Evolutionary conservation across 345 rosid genomes (phyloP), one percentile per base, ranked within the genome.

Genomic region (Acer campestre): DNA sequence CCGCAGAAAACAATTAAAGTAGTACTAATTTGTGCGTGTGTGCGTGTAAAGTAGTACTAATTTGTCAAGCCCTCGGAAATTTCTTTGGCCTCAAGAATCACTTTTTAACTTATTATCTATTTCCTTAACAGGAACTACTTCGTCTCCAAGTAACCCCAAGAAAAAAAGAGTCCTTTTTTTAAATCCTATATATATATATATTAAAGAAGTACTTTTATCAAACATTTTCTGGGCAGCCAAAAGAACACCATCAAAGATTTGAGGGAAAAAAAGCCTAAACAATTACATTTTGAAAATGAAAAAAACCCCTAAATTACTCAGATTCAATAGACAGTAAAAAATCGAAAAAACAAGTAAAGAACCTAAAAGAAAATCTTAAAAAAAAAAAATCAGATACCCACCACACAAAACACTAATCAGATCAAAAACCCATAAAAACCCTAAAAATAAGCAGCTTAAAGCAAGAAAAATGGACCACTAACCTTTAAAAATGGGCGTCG

Each of bases 401-500:
- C 20, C 10, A 11, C 2, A 68, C 12, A 18, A 67, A 38, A 35
- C 38, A 2, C 61, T 14, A 17, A 77, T 66, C 4, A 27, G 27
- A 10, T 42, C 17, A 64, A 56, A 10, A 10, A 62, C 25, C 27
- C 16, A 42, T 18, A 4, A 8, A 25, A 25, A 29, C 31, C 31
- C 31, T 29, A 29, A 29, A 65, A 44, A 23, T 1, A 13, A 27
- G 38, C 27, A 14, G 46, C 46, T 6, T 42, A 2, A 51, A 11
- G 17, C 11, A 61, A 0, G 7, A 18, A 4, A 55, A 61, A 13
- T 10, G 13, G 10, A 9, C 58, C 63, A 78, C 91, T 18, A 76
- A 86, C 91, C 91, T 82, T 68, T 78, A 70, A 42, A n/a, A 61
- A 70, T 78, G 4, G 83, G 79, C 79, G 84, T 58, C 20, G 62